phyloP scores from a whole-genome alignment of 2,329 filamentous ascomycete species.

The Fusarium lateritium region DNA sequence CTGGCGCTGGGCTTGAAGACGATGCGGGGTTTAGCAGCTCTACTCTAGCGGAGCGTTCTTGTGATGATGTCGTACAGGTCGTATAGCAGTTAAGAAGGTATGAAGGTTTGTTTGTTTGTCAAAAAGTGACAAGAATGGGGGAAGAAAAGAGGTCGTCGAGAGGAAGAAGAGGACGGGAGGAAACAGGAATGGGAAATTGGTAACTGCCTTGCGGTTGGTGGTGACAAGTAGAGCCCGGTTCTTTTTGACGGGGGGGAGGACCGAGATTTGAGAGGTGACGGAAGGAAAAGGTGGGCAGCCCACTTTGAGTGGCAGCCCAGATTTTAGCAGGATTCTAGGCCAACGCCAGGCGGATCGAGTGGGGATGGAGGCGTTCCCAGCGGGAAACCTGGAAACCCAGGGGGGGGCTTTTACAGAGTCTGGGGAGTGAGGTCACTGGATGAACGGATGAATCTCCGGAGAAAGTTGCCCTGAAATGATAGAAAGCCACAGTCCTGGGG shows the following conservation, averaged over 20 bases:
- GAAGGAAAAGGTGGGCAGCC: conserved; percentile 44
- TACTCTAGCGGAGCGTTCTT: conserved; percentile 39
- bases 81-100: conserved; percentile 19
- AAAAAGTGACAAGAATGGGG: conserved; percentile 20
- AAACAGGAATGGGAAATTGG: conserved; percentile 38
- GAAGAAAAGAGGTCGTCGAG: conserved; percentile 25
- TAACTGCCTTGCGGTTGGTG: conserved; percentile 41
- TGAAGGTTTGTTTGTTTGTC: conserved; percentile 14
- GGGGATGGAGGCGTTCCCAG: conserved; percentile 41
- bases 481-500: conserved; percentile 4
- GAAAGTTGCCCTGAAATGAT: conserved; percentile 12
- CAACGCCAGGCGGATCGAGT: conserved; percentile 43
- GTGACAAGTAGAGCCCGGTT: conserved; percentile 45
- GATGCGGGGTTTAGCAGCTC: conserved; percentile 48
- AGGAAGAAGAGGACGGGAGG: conserved; percentile 18
- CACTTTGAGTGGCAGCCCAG: conserved; percentile 44
- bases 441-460: conserved; percentile 13
- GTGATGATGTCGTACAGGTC: conserved; percentile 36
- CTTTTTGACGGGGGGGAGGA: conserved; percentile 42
- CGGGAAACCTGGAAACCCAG: conserved; percentile 41
- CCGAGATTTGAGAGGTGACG: conserved; percentile 44
- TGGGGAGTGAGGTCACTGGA: conserved; percentile 39
- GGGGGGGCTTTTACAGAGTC: conserved; percentile 17
- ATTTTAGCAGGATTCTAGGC: conserved; percentile 47
- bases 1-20: conserved; percentile 24